Evolutionary conservation across 306 rosid genomes (phyloP), one percentile per base, ranked within the genome.

Genomic region (Argentina anserina): DNA sequence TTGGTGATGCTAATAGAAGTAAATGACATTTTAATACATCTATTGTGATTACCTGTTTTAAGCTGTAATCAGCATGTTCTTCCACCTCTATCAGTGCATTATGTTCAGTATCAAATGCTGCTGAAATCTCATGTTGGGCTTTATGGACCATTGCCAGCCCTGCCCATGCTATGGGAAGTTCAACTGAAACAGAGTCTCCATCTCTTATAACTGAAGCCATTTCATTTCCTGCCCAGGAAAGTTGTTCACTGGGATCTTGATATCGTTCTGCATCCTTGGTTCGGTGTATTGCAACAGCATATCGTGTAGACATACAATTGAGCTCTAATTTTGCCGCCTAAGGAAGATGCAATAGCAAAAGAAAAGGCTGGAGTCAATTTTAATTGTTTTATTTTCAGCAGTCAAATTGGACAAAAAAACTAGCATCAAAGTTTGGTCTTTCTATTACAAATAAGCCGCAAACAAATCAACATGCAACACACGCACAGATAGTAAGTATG

Each of bases 131-230:
- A 73, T 91, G 97, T 62, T 93, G 97, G 43, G 90, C 85, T 83
- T 93, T 93, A 90, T 90, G 98, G 77, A 86, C 94, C 96, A 93
- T 85, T 80, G 94, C 93, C 70, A 93, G 92, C 78, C 97, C 98
- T 0, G 96, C 83, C 98, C 97, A 93, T 75, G 97, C 96, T 80
- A 84, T 70, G 31, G 96, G 90, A 77, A 82, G 87, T 75, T 94
- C 92, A 81, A 94, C 81, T 68, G 72, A 66, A 67, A 82, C 79
- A 70, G 96, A 79, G 81, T 91, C 98, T 17, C 95, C 94, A 74
- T 94, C 97, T 82, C 96, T 89, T 75, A 94, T 81, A 67, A 91
- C 83, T 59, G 97, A 94, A 65, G 92, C 96, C 98, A 94, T 94
- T 81, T 94, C 98, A 47, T 94, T 94, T 91, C 96, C 98, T 74